Base-by-base conservation (phyloP, 2,329 filamentous ascomycete species). In the Elsinoe perseae region DNA sequence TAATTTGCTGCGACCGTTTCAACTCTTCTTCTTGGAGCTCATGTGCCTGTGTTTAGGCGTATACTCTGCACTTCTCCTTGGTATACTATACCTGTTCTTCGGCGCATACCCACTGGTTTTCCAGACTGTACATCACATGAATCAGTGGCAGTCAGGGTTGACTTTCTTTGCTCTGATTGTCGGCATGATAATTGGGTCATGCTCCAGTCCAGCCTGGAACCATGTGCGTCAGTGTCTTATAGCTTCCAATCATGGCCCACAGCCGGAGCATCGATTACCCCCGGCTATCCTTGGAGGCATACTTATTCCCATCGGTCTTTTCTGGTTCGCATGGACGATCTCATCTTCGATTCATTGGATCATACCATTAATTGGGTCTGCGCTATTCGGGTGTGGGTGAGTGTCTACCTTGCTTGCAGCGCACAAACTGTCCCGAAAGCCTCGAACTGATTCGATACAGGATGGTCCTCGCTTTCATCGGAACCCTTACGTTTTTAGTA, bases 1-100 rank as follows among this genome's bases (percentile, higher is more conserved):
- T n/a, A n/a, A n/a, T n/a, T n/a, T n/a, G n/a, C n/a, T n/a, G n/a
- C n/a, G n/a, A 6, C 28, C 28, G 28, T 30, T 30, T 10, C 28
- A 30, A 10, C 28, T 30, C 10, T 10, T 30, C 28, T 30, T 30
- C 28, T 10, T 30, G 5, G 28, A 30, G 5, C 28, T 10, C 5
- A 30, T 30, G 28, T 6, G 5, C 10, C 6, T 10, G 28, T 5
- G 6, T 6, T 6, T 30, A 5, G 10, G 28, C 28, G 10, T 10
- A 5, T 30, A 30, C 10, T 88, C 87, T 0, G 89, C 89, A 36
- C 81, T 96, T 56, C 75, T 95, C n/a, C 77, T 95, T 6, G 61
- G 61, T 4, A 60, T 65, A 38, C 62, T 69, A 36, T 69, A 66
- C 38, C 58, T 64, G 16, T 65, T 63, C 53, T 66, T 68, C 34